phyloP scores from a whole-genome alignment of 306 rosid genomes.

The Ormosia semicastrata region DNA sequence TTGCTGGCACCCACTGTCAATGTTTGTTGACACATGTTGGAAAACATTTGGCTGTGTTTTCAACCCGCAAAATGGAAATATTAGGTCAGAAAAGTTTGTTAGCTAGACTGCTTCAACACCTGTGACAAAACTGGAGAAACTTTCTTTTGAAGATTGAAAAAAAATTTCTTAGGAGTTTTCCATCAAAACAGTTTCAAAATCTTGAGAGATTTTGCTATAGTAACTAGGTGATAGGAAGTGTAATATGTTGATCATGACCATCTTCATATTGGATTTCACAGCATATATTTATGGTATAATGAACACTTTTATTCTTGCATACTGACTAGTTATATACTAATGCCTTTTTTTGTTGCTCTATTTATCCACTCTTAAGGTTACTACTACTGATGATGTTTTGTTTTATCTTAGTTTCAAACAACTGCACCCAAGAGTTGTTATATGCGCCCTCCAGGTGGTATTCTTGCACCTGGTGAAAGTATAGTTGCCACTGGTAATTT shows the following conservation, averaged over 20 bases:
- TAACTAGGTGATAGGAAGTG: background rate
- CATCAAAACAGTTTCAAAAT: background rate
- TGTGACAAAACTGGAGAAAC: conserved; percentile 13
- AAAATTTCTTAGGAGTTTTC: background rate
- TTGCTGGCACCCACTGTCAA: background rate
- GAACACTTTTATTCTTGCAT: background rate
- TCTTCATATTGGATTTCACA: background rate
- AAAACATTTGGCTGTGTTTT: conserved; percentile 11
- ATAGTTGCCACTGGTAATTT: conserved; percentile 72
- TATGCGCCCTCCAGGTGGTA: conserved; percentile 93
- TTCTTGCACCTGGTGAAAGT: conserved; percentile 85
- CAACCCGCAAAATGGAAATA: background rate
- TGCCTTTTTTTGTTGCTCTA: background rate
- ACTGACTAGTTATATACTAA: background rate
- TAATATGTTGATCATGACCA: background rate
- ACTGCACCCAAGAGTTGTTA: conserved; percentile 95
- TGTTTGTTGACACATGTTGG: background rate
- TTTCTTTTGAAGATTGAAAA: background rate
- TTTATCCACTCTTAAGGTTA: background rate
- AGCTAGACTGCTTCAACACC: background rate
- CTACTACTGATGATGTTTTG: conserved; percentile 6
- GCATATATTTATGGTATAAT: background rate
- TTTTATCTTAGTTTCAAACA: conserved; percentile 73
- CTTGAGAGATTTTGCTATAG: background rate
- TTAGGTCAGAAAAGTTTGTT: background rate